phyloP scores from a whole-genome alignment of 495 filamentous ascomycete species.

The Penicillium parvum region DNA sequence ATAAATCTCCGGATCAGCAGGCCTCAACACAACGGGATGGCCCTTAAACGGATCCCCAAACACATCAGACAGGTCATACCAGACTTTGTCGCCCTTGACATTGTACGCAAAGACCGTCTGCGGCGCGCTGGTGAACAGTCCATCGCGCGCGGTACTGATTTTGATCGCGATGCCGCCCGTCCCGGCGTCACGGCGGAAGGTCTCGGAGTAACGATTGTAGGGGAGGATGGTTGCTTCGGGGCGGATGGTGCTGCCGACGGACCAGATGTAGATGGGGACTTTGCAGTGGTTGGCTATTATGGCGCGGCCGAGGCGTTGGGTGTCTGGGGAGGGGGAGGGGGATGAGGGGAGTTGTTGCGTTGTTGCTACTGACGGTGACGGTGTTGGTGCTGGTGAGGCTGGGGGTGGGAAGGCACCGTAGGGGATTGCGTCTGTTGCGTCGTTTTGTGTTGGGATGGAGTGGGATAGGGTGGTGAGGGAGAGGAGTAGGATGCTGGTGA shows the following conservation, averaged over 20 bases:
- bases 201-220: slow-evolving; percentile 31
- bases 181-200: slow-evolving; percentile 38
- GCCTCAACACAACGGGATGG: slow-evolving; percentile 33
- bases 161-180: slow-evolving; percentile 55
- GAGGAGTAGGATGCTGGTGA: slow-evolving; percentile 2
- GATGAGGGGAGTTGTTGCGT: slow-evolving; percentile 2
- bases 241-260: slow-evolving; percentile 40
- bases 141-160: slow-evolving; percentile 42
- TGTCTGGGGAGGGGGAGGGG: too few relatives aligned
- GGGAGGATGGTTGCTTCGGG: slow-evolving; percentile 25
- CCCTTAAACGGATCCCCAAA: slow-evolving; percentile 55
- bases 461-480: slow-evolving; percentile 8
- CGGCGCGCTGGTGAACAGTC: slow-evolving; percentile 46
- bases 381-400: slow-evolving; percentile 2
- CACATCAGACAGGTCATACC: slow-evolving; percentile 56
- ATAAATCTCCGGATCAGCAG: slow-evolving; percentile 36
- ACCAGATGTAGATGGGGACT: slow-evolving; percentile 50
- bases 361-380: background rate
- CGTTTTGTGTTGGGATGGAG: slow-evolving; percentile 1
- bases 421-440: background rate
- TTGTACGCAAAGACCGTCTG: slow-evolving; percentile 54
- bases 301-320: slow-evolving; percentile 36
- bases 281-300: slow-evolving; percentile 48
- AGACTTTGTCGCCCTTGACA: slow-evolving; percentile 39
- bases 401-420: slow-evolving; percentile 10